phyloP scores from a whole-genome alignment of 768 basidiomycete genomes.

The Psilocybe subaeruginosa region DNA sequence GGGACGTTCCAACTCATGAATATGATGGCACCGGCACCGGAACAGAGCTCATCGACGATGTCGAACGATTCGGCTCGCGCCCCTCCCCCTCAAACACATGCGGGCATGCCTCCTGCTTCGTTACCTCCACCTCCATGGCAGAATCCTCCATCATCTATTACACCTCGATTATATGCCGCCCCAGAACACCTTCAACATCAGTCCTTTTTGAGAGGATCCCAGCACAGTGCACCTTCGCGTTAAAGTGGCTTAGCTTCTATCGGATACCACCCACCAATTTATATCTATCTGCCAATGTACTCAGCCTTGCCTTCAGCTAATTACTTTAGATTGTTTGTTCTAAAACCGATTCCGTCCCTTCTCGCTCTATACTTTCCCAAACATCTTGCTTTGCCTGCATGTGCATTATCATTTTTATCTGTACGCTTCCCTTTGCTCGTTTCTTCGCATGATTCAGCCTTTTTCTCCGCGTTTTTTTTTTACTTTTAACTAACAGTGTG shows the following conservation, averaged over 20 bases:
- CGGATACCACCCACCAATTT: background rate
- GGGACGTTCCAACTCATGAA: constrained; percentile 61
- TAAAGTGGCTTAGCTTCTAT: constrained; percentile 1
- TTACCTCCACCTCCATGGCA: constrained; percentile 32
- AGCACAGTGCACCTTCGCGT: constrained; percentile 21
- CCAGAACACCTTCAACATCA: constrained; percentile 40
- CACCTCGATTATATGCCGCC: constrained; percentile 25
- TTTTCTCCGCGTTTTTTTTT: background rate
- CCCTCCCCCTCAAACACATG: constrained; percentile 15
- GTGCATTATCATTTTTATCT: background rate
- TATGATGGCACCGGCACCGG: constrained; percentile 32
- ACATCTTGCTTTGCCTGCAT: background rate
- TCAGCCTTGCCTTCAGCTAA: background rate
- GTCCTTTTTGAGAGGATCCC: constrained; percentile 38
- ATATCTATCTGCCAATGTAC: background rate
- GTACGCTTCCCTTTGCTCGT: background rate
- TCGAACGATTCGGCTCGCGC: constrained; percentile 13
- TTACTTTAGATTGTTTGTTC: constrained; percentile 6
- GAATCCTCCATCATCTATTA: constrained; percentile 17
- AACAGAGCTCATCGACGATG: constrained; percentile 15
- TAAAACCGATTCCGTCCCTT: background rate
- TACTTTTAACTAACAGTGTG: too few relatives aligned
- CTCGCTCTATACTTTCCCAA: background rate
- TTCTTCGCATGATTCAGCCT: background rate
- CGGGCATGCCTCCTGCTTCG: constrained; percentile 18